Base-by-base conservation (phyloP, 768 basidiomycete species). In the Boletus barrowsii region DNA sequence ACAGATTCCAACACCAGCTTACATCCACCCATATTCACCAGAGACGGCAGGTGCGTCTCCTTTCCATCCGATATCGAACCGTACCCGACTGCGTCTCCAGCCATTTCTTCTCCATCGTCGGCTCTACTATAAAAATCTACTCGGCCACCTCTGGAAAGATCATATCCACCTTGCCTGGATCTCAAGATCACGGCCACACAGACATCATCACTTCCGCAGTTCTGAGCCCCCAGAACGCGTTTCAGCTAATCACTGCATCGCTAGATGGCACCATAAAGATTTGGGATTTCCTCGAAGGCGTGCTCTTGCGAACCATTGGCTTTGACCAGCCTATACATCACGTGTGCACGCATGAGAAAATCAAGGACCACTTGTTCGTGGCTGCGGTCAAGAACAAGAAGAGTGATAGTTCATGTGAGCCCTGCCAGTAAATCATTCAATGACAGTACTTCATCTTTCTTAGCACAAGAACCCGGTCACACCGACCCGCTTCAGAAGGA, bases 281-380 rank as follows among this genome's bases (percentile, higher is more conserved):
- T 24, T 99, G 97, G 97, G 93, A 98, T 72, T 95, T 89, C 69
- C 73, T 95, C 36, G 94, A 97, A 54, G 93, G 86, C 6, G 75
- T 78, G 9, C 73, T 97, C 11, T 74, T 98, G 55, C 83, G 85
- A 56, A 90, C 86, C 3, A 80, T 97, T 57, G 77, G 83, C 53
- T 64, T 93, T 42, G 78, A 77, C 29, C 81, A 87, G 55, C 83
- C 87, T 14, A 84, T 95, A 60, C 80, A 83, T 58, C 79, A 81
- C 61, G 72, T 94, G 50, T 86, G 87, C 55, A 83, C 81, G 0
- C 90, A 93, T 63, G 79, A 83, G 58, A 75, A 77, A 51, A 81
- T 86, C 68, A 83, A 80, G 58, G 87, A 86, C 53, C 73, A 75
- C 24, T 75, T 93, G 20, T 93, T 90, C 65, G 84, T 90, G 42